Percentiles rank a stretch among this genome's conserved stretches.
Evolutionary conservation across 352 stramenopile species (phyloP).

Genomic region (Phytophthora tentaculata): DNA sequence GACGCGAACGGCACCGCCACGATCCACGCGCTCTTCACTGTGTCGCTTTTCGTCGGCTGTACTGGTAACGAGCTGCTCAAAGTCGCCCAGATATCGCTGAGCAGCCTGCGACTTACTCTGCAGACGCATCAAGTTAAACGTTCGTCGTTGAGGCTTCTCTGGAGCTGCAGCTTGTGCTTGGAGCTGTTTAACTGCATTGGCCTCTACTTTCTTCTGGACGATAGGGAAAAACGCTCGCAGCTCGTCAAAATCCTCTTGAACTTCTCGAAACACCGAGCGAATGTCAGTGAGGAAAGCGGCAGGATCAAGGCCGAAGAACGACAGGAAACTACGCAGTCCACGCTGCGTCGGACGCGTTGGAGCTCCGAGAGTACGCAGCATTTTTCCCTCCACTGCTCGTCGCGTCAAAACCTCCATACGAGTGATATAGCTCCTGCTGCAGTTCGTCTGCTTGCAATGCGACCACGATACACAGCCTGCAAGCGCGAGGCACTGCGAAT

Average conservation of each 20-base stretch:
- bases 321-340: slow-evolving; percentile 67
- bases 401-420: slow-evolving; percentile 77
- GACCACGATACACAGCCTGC: slow-evolving; percentile 76
- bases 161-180: slow-evolving; percentile 9
- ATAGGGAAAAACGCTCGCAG: slow-evolving; percentile 69
- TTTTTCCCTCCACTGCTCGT: slow-evolving; percentile 64
- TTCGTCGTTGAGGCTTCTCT: slow-evolving; percentile 22
- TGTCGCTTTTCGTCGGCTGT: slow-evolving; percentile 50
- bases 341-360: slow-evolving; percentile 65
- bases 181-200: slow-evolving; percentile 33
- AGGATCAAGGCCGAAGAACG: slow-evolving; percentile 80
- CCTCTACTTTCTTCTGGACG: slow-evolving; percentile 62
- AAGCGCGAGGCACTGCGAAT: slow-evolving; percentile 58
- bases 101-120: slow-evolving; percentile 55
- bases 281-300: slow-evolving; percentile 80
- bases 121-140: slow-evolving; percentile 30
- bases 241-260: slow-evolving; percentile 72
- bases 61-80: slow-evolving; percentile 60
- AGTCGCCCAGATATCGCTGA: slow-evolving; percentile 61
- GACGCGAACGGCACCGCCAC: slow-evolving; percentile 70
- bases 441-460: slow-evolving; percentile 67
- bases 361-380: slow-evolving; percentile 64
- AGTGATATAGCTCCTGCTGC: slow-evolving; percentile 77
- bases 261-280: slow-evolving; percentile 62
- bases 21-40: slow-evolving; percentile 42